phyloP scores from a whole-genome alignment of 139 green algal genomes.

The Chara braunii region DNA sequence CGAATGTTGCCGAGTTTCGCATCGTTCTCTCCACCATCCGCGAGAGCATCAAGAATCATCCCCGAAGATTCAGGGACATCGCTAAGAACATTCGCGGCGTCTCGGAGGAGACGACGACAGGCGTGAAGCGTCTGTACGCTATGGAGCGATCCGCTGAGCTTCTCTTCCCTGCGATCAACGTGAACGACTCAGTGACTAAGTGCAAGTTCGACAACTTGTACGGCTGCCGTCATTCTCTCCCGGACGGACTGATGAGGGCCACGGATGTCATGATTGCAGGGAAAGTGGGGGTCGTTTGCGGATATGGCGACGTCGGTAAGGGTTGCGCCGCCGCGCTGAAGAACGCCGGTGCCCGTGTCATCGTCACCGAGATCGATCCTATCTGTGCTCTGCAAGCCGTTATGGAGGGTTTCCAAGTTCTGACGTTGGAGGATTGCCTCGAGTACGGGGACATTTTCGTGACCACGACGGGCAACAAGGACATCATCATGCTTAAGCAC shows the following conservation, averaged over 20 bases:
- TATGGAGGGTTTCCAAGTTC: conserved; percentile 85
- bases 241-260: conserved; percentile 97
- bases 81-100: conserved; percentile 74
- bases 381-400: conserved; percentile 78
- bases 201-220: conserved; percentile 99
- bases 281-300: conserved; percentile 60
- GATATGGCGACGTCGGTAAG: conserved; percentile 98
- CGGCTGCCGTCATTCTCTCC: conserved; percentile 95
- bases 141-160: conserved; percentile 79
- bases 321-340: conserved; percentile 88
- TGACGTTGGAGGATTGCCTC: conserved; percentile 74
- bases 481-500: conserved; percentile 89
- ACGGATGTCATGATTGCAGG: conserved; percentile 92
- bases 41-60: conserved; percentile 59
- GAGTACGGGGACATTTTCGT: conserved; percentile 89
- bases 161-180: conserved; percentile 98
- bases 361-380: conserved; percentile 93
- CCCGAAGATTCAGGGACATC: conserved; percentile 67
- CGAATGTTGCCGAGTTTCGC: conserved; percentile 94
- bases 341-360: conserved; percentile 71
- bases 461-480: conserved; percentile 95
- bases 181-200: conserved; percentile 99
- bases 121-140: conserved; percentile 97
- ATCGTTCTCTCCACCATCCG: conserved; percentile 88
- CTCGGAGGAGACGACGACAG: conserved; percentile 97